Conservation (phyloP, 257 asterid genomes). For the Fraxinus cuspidata region DNA sequence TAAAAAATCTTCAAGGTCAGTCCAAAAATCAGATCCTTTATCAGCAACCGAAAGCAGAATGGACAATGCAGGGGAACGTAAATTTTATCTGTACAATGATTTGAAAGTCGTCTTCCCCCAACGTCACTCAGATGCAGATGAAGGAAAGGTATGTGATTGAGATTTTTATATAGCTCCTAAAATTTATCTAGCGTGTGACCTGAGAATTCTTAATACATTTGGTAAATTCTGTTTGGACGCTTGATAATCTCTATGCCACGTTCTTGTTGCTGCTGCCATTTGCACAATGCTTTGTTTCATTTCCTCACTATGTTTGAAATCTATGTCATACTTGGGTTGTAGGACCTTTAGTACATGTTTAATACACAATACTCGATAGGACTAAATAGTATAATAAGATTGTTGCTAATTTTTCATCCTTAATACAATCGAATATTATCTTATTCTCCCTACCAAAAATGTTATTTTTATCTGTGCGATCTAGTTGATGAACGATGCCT, state of each 20-base stretch:
- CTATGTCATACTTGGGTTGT: neutral
- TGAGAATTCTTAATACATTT: neutral
- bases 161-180: neutral
- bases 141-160: slow-evolving; percentile 59
- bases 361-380: too few species aligned
- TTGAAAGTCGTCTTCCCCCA: slow-evolving; percentile 74
- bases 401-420: too few species aligned
- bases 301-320: neutral
- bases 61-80: slow-evolving; percentile 34
- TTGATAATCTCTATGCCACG: neutral
- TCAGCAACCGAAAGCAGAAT: slow-evolving; percentile 23
- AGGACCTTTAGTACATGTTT: neutral
- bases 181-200: neutral
- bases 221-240: neutral
- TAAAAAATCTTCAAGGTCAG: slow-evolving; percentile 38
- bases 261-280: neutral
- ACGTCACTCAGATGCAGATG: slow-evolving; percentile 72
- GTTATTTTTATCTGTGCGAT: neutral
- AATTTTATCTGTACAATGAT: slow-evolving; percentile 66
- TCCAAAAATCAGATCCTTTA: slow-evolving; percentile 26
- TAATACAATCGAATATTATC: neutral
- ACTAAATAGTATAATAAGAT: too few species aligned
- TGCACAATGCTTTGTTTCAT: neutral
- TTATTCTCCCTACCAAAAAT: neutral
- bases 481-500: neutral